Evolutionary conservation across 192 early-diverging fungal genomes (phyloP).

Genomic region (Martensiomyces pterosporus): DNA sequence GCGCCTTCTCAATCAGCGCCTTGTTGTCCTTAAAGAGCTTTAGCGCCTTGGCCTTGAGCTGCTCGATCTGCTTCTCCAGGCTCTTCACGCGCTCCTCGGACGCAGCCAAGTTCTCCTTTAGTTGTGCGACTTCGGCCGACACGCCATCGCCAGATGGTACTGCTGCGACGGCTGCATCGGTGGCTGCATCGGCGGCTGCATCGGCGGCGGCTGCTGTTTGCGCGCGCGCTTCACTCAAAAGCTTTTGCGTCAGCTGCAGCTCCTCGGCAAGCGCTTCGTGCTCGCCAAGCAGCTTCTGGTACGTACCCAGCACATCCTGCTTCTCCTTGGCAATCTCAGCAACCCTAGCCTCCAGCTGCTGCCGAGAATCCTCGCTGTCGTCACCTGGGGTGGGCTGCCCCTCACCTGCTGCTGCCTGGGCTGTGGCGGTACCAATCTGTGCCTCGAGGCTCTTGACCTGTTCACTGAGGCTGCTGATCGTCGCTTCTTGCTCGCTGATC

Average conservation of each 20-base stretch:
- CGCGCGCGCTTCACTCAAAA: conserved; percentile 13
- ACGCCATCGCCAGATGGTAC: conserved; percentile 7
- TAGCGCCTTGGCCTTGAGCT: conserved; percentile 33
- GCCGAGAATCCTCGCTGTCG: conserved; percentile 8
- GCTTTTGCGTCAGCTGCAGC: conserved; percentile 11
- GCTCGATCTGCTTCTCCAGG: conserved; percentile 36
- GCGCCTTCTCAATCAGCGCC: not conserved
- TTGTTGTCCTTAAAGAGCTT: conserved; percentile 42
- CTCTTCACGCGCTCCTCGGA: conserved; percentile 32
- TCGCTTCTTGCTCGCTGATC: conserved; percentile 24
- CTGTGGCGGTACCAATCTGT: conserved; percentile 1
- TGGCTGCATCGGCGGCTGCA: conserved; percentile 4
- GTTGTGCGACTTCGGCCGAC: conserved; percentile 30
- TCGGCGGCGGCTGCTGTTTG: conserved; percentile 6
- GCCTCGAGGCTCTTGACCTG: conserved; percentile 18
- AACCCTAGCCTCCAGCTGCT: conserved; percentile 16
- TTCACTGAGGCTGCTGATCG: conserved; percentile 23
- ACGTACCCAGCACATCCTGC: conserved; percentile 35
- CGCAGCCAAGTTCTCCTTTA: conserved; percentile 52
- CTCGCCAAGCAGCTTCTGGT: conserved; percentile 17
- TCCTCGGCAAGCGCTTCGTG: conserved; percentile 7
- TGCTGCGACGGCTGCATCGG: conserved; percentile 6
- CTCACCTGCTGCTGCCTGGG: conserved; percentile 18
- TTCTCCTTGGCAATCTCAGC: conserved; percentile 37
- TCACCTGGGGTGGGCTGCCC: conserved; percentile 18